A percentile compares a stretch with the other conserved stretches of the same genome.
These are phyloP conservation scores for Termitomyces bulborhizus DNA, from an alignment of 768 basidiomycete species.

Conservation along the genomic window DNA sequence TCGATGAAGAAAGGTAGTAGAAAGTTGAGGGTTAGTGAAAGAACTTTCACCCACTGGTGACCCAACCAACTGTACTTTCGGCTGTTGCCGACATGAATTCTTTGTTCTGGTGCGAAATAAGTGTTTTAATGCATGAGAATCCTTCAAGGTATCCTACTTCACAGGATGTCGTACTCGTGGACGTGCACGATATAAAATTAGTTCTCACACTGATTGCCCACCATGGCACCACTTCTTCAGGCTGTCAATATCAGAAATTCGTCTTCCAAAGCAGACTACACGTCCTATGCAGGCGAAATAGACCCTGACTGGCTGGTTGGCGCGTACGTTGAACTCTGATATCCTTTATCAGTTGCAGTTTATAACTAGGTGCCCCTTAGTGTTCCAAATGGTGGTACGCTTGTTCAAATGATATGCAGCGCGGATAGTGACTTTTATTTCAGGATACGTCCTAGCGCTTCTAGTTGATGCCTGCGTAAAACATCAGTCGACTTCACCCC, in stretches of 20 bases:
- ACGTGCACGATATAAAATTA: neutral
- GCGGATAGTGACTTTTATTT: neutral
- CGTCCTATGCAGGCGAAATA: conserved; percentile 30
- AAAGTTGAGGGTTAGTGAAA: neutral
- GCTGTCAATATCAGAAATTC: conserved; percentile 22
- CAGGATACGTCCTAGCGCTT: conserved; percentile 56
- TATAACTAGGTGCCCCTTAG: conserved; percentile 21
- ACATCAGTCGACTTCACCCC: conserved; percentile 35
- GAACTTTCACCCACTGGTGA: too few species aligned
- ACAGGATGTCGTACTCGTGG: neutral
- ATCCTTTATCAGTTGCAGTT: conserved; percentile 1
- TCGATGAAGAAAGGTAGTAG: neutral
- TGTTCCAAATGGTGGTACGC: conserved; percentile 49
- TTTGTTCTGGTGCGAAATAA: too few species aligned
- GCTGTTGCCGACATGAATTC: neutral
- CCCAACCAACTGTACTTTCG: neutral
- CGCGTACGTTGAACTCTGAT: conserved; percentile 27
- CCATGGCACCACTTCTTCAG: conserved; percentile 35
- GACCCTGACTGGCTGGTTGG: conserved; percentile 41
- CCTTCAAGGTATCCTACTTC: too few species aligned
- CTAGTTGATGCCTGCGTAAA: conserved; percentile 49
- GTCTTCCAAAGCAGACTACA: conserved; percentile 11
- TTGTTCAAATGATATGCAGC: neutral
- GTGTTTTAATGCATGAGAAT: too few species aligned
- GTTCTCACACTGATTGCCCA: neutral